These are phyloP conservation scores for Trichoderma sp. DNA, from an alignment of 2,329 filamentous ascomycete genomes.

Conservation along the genomic window DNA sequence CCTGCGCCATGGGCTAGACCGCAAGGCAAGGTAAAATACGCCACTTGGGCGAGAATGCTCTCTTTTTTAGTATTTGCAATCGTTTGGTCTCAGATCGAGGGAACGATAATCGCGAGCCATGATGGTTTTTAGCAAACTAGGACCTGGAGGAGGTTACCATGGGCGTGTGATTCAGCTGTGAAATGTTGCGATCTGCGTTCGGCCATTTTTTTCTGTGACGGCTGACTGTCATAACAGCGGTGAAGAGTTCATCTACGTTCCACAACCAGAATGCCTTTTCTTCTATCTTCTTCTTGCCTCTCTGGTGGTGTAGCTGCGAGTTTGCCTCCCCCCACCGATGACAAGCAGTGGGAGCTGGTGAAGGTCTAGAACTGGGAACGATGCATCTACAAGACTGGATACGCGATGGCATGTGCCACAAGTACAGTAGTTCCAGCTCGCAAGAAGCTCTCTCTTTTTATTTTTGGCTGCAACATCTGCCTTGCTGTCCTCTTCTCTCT, in stretches of 20 bases:
- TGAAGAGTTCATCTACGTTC: neutral
- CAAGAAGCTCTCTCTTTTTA: neutral
- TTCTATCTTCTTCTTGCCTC: neutral
- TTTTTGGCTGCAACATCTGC: neutral
- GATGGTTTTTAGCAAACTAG: neutral
- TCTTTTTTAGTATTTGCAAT: neutral
- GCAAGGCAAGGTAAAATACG: slow-evolving; percentile 15
- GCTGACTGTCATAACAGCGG: slow-evolving; percentile 8
- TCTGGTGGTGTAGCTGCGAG: neutral
- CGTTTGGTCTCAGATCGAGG: neutral
- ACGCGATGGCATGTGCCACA: neutral
- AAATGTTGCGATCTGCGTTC: neutral
- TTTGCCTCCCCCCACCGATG: neutral
- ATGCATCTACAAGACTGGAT: neutral
- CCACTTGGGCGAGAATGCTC: neutral
- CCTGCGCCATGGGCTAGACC: slow-evolving; percentile 2
- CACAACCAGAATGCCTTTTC: neutral
- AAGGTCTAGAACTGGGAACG: neutral
- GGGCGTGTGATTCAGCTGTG: slow-evolving; percentile 4
- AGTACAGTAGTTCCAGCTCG: neutral
- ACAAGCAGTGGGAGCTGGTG: neutral
- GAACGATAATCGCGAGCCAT: neutral
- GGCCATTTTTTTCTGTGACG: too few species aligned
- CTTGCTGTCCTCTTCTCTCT: neutral
- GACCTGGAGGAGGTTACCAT: neutral